Evolutionary conservation across 306 rosid species (phyloP).

Genomic region (Pachyrhizus erosus): DNA sequence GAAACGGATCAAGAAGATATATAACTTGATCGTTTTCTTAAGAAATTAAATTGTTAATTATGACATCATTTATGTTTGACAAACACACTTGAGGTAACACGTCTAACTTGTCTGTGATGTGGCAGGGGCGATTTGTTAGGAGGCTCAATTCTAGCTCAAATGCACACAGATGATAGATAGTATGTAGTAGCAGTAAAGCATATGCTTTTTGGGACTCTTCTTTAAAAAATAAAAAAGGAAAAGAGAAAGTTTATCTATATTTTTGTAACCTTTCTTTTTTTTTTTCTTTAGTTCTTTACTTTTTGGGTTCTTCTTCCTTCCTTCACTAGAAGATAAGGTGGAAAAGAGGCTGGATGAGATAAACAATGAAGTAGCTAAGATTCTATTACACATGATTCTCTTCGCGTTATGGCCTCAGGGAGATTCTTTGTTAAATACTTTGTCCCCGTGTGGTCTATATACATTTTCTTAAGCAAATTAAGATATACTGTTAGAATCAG

Average conservation of each 20-base stretch:
- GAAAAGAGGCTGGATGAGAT: not conserved
- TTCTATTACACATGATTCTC: slow-evolving; percentile 34
- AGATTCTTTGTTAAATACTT: slow-evolving; percentile 34
- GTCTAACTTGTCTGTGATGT: slow-evolving; percentile 41
- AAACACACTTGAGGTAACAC: slow-evolving; percentile 28
- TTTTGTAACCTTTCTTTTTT: slow-evolving; percentile 1
- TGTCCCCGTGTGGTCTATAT: not conserved
- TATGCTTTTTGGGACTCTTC: not conserved
- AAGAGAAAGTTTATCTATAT: not conserved
- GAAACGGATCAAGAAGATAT: not conserved
- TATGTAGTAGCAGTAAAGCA: slow-evolving; percentile 32
- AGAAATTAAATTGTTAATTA: slow-evolving; percentile 23
- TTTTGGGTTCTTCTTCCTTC: slow-evolving; percentile 33
- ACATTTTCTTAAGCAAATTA: not conserved
- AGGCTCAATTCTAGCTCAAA: slow-evolving; percentile 65
- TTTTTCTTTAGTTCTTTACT: slow-evolving; percentile 1
- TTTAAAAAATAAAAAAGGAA: not conserved
- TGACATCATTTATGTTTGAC: slow-evolving; percentile 25
- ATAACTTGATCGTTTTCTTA: not conserved
- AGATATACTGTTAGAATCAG: not conserved
- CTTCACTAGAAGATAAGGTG: not conserved
- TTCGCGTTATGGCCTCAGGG: not conserved
- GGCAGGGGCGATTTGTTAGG: slow-evolving; percentile 91
- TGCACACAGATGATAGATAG: slow-evolving; percentile 44
- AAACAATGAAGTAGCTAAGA: slow-evolving; percentile 26